phyloP scores from a whole-genome alignment of 495 filamentous ascomycete genomes.

The Aspergillus sparsus region DNA sequence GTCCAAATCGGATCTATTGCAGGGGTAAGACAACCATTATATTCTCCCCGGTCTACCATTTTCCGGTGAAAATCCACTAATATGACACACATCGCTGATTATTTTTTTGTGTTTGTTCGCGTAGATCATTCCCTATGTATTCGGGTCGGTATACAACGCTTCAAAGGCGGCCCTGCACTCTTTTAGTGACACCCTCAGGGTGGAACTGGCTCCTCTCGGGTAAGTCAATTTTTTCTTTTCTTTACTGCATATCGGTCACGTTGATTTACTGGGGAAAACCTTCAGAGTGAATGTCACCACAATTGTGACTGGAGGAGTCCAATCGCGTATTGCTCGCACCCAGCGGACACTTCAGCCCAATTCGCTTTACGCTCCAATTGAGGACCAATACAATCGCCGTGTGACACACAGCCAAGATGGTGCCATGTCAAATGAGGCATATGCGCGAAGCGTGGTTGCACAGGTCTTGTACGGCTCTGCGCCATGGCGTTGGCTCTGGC shows the following conservation, averaged over 20 bases:
- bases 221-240: slow-evolving; percentile 24
- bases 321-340: slow-evolving; percentile 57
- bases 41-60: no score
- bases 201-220: slow-evolving; percentile 54
- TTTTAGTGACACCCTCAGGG: slow-evolving; percentile 60
- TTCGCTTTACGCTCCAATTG: slow-evolving; percentile 55
- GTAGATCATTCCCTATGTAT: slow-evolving; percentile 55
- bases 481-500: slow-evolving; percentile 51
- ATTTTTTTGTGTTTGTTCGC: background rate
- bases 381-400: slow-evolving; percentile 51
- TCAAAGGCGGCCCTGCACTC: slow-evolving; percentile 65
- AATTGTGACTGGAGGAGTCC: slow-evolving; percentile 63
- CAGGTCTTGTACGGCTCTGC: slow-evolving; percentile 52
- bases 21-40: slow-evolving; percentile 32
- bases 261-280: background rate
- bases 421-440: slow-evolving; percentile 52
- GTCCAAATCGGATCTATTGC: slow-evolving; percentile 62
- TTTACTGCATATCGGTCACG: background rate
- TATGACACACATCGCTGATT: background rate
- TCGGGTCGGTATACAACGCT: slow-evolving; percentile 61
- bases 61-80: no score
- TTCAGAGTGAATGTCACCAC: slow-evolving; percentile 53
- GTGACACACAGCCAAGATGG: slow-evolving; percentile 58
- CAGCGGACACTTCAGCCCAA: slow-evolving; percentile 48
- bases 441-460: slow-evolving; percentile 58